phyloP scores from a whole-genome alignment of 2,329 filamentous ascomycete genomes.

The Diaporthe humulicola region DNA sequence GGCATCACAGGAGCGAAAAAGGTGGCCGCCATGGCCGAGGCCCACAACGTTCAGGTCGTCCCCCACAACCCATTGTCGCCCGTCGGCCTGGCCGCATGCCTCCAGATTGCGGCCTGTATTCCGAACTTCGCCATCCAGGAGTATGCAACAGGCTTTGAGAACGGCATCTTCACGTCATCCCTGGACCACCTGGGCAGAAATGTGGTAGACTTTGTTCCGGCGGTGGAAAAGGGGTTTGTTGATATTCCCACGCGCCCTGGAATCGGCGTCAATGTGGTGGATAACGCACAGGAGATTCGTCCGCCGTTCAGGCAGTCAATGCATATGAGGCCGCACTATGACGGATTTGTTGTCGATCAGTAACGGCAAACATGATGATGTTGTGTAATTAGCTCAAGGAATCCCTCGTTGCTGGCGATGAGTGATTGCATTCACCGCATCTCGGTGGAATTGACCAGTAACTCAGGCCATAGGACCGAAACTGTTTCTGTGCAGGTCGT shows the following conservation, averaged over 20 bases:
- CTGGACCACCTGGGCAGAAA: neutral
- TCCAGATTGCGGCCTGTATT: neutral
- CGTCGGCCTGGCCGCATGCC: conserved; percentile 1
- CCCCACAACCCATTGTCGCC: conserved; percentile 10
- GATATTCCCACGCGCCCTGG: neutral
- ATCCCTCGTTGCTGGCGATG: too few relatives aligned
- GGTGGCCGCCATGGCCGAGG: conserved; percentile 14
- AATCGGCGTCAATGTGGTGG: conserved; percentile 1
- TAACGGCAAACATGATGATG: neutral
- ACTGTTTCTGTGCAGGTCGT: neutral
- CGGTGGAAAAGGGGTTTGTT: neutral
- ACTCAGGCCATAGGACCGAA: neutral
- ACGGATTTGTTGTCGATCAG: conserved; percentile 9
- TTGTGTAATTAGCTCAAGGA: neutral
- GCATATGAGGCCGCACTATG: conserved; percentile 6
- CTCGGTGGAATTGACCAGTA: neutral
- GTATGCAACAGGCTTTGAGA: conserved; percentile 7
- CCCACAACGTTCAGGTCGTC: conserved; percentile 6
- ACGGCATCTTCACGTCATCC: neutral
- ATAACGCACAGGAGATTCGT: neutral
- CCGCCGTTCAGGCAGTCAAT: conserved; percentile 3
- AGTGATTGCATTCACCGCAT: neutral
- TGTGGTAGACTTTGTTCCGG: neutral
- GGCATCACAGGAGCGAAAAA: conserved; percentile 3
- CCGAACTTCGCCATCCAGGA: conserved; percentile 5